Evolutionary conservation across 164 flowering plant genomes (phyloP).

Genomic region (Umbilicus rupestris): DNA sequence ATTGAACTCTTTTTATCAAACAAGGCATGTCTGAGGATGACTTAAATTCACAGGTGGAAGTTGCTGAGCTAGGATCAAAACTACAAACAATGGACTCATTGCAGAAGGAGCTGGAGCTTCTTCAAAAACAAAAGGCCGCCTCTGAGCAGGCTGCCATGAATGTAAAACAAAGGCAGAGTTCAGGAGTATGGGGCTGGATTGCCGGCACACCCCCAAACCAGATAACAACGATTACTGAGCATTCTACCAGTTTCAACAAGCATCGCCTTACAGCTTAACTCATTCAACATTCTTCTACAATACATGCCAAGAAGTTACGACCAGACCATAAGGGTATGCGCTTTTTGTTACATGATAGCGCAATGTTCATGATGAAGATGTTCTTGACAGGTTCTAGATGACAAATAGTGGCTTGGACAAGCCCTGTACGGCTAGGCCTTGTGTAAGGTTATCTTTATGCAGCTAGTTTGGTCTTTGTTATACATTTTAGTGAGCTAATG

Average conservation of each 20-base stretch:
- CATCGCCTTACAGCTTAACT: not conserved
- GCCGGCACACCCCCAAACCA: conserved; percentile 64
- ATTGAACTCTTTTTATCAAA: not conserved
- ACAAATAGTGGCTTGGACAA: too few relatives aligned
- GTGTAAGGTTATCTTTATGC: too few relatives aligned
- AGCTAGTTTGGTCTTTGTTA: too few relatives aligned
- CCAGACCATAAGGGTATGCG: not conserved
- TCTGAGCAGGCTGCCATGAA: conserved; percentile 78
- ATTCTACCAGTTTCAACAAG: not conserved
- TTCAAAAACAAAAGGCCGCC: conserved; percentile 85
- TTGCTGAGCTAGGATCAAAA: conserved; percentile 92
- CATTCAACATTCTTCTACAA: not conserved
- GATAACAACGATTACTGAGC: conserved; percentile 30
- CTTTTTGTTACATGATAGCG: too few relatives aligned
- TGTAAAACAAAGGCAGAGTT: conserved; percentile 69
- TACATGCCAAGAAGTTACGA: not conserved
- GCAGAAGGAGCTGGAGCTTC: conserved; percentile 83
- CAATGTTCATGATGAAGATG: too few relatives aligned
- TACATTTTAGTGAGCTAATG: too few relatives aligned
- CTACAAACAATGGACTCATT: conserved; percentile 74
- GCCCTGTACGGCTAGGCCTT: too few relatives aligned
- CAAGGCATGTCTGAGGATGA: conserved; percentile 1
- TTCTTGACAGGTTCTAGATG: too few relatives aligned
- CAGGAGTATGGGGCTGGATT: conserved; percentile 98
- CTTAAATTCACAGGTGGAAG: conserved; percentile 78